phyloP scores from a whole-genome alignment of 805 yeast species.

The Saccharomycopsis fibuligera region DNA sequence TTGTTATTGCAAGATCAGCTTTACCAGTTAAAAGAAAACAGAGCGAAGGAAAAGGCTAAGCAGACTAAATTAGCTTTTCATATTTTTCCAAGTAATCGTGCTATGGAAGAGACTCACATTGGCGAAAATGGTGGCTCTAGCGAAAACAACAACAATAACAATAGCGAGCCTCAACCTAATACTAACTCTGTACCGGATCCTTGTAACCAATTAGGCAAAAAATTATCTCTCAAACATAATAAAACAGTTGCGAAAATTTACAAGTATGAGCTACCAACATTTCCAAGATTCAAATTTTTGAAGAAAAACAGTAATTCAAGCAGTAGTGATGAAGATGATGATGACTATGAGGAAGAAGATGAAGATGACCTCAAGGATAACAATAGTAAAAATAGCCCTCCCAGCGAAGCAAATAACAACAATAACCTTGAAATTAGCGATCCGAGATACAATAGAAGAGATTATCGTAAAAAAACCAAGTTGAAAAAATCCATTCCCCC shows the following conservation, averaged over 20 bases:
- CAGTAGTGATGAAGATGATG: slow-evolving; percentile 23
- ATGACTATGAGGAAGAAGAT: not conserved
- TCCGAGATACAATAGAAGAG: slow-evolving; percentile 37
- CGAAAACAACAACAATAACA: not conserved
- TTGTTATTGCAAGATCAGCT: slow-evolving; percentile 63
- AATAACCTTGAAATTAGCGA: slow-evolving; percentile 20
- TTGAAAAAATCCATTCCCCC: slow-evolving; percentile 37
- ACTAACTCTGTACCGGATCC: not conserved
- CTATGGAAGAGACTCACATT: not conserved
- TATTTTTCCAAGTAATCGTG: not conserved
- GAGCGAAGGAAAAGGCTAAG: slow-evolving; percentile 24
- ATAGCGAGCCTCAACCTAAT: not conserved
- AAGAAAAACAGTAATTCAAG: slow-evolving; percentile 25
- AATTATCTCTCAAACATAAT: not conserved
- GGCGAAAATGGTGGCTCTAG: not conserved
- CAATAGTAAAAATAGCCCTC: not conserved
- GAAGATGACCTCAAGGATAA: not conserved
- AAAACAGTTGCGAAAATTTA: slow-evolving; percentile 25
- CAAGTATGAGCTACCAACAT: slow-evolving; percentile 37
- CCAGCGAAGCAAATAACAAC: not conserved
- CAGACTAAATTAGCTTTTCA: not conserved
- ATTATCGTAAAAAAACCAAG: slow-evolving; percentile 35
- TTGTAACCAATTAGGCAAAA: not conserved
- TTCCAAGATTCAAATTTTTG: slow-evolving; percentile 35
- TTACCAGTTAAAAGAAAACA: slow-evolving; percentile 53